Base-by-base conservation (phyloP, 306 rosid genomes). In the Begonia fuchsioides region DNA sequence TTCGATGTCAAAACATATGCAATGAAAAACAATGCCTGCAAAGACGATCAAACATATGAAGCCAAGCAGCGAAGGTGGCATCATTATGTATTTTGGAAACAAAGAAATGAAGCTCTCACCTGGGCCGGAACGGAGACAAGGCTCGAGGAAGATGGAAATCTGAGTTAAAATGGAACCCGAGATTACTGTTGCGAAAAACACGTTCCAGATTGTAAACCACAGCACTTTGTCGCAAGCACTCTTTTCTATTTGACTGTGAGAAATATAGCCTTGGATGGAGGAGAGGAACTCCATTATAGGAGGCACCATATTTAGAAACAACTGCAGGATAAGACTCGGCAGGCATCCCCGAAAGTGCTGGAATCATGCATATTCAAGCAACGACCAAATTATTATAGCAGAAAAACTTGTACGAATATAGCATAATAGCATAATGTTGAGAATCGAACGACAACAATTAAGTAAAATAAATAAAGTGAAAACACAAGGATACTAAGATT, bases 151-250 rank as follows among this genome's bases (percentile, higher is more conserved):
- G 54, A 69, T 13, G 16, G 77, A 63, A 58, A 77, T 13, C 76
- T 71, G 70, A 64, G 62, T 60, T 20, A 85, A 44, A 67, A 50
- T 62, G 40, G 98, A 72, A 43, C 98, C 98, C 16, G 95, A 90
- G 72, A 90, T 82, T 51, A 82, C 72, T 46, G 98, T 72, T n/a
- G 94, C 98, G 44, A 90, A 79, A 66, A 90, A 85, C 8, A 77
- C 70, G 59, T 90, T 90, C 98, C 98, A 85, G 58, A 90, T 53
- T 17, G 95, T 82, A 81, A 85, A 85, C 94, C 93, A 85, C 55
- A 90, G 66, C 32, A 90, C 98, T 82, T 90, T 90, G 17, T 35
- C 38, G 69, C 84, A 75, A 16, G 98, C 94, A 64, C 98, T 85
- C 82, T 61, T 79, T 66, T 79, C 84, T 63, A 85, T 90, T 43